These are phyloP conservation scores for Penicillium digitatum DNA, from an alignment of 2,329 filamentous ascomycete species.

Conservation along the genomic window DNA sequence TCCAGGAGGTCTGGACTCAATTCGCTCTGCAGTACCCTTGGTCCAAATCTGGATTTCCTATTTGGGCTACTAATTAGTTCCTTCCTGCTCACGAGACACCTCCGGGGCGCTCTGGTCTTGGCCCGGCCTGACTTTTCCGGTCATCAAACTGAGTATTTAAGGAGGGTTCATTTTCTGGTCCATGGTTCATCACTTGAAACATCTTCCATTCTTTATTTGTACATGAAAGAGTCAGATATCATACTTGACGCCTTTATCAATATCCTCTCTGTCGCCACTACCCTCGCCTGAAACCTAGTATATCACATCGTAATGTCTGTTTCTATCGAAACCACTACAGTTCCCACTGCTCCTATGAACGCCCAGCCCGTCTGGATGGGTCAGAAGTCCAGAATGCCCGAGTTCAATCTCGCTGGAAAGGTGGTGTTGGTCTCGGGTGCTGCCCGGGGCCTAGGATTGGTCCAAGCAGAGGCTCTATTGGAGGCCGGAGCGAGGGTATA, in stretches of 20 bases:
- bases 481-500: conserved; percentile 66
- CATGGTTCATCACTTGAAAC: neutral
- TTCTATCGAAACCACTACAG: conserved; percentile 31
- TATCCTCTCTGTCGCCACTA: conserved; percentile 5
- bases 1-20: conserved; percentile 2
- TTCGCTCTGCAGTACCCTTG: neutral
- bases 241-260: neutral
- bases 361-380: conserved; percentile 32
- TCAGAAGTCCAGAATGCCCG: conserved; percentile 52
- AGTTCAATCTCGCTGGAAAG: conserved; percentile 71
- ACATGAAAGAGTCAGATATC: neutral
- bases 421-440: conserved; percentile 69
- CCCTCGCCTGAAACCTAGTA: conserved; percentile 3
- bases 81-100: conserved; percentile 8
- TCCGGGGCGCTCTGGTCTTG: neutral
- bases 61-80: neutral
- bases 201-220: neutral
- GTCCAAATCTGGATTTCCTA: conserved; percentile 5
- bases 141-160: conserved; percentile 2
- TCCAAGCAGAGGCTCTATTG: conserved; percentile 67
- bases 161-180: neutral
- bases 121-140: neutral
- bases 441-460: conserved; percentile 67
- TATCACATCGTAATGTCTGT: conserved; percentile 29
- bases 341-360: conserved; percentile 25